Conservation (phyloP, 306 rosid genomes). For the Boehmeria nivea region DNA sequence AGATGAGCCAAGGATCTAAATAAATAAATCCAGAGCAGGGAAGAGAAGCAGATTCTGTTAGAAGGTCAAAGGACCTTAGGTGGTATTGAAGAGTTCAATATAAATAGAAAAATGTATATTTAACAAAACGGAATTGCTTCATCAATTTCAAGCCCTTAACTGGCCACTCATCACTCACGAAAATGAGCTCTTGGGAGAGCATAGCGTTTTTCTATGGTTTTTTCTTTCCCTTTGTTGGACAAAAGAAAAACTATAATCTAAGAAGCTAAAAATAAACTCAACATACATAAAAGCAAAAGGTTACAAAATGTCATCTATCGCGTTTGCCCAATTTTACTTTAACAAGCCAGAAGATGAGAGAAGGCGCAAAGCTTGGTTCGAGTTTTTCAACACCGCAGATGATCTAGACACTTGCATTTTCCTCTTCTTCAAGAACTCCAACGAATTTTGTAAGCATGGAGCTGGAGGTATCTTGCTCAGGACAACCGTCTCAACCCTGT, state of each 20-base stretch:
- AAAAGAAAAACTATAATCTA: background rate
- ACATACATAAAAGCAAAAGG: too few species aligned
- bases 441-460: constrained; percentile 56
- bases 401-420: constrained; percentile 72
- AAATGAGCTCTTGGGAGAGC: constrained; percentile 3
- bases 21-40: too few species aligned
- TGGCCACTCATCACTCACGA: too few species aligned
- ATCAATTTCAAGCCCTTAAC: too few species aligned
- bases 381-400: constrained; percentile 63
- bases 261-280: background rate
- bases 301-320: too few species aligned
- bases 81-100: background rate
- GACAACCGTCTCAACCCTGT: constrained; percentile 58
- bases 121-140: too few species aligned
- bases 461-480: constrained; percentile 52
- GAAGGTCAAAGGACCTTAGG: too few species aligned
- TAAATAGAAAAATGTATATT: background rate
- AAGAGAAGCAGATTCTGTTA: too few species aligned
- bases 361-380: constrained; percentile 72
- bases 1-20: too few species aligned
- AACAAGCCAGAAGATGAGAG: constrained; percentile 59
- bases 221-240: background rate
- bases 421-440: constrained; percentile 72
- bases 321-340: too few species aligned
- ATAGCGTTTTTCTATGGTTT: background rate